A percentile compares a stretch with the other conserved stretches of the same genome.
Evolutionary conservation across 176 grass and related monocot genomes (phyloP).

Genomic region (Dactylis glomerata): DNA sequence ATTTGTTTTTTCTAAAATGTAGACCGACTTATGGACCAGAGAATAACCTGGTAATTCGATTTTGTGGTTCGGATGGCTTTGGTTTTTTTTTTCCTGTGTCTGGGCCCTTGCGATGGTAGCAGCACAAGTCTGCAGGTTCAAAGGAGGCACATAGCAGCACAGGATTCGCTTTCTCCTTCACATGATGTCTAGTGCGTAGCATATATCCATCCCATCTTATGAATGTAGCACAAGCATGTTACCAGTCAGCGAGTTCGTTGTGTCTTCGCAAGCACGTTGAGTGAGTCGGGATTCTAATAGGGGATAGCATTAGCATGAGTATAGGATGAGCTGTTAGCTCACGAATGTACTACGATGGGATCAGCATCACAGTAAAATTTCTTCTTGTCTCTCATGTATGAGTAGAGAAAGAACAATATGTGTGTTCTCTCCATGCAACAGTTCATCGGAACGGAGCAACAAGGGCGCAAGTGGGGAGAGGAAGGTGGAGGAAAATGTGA

Average conservation of each 20-base stretch:
- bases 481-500: not conserved
- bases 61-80: not conserved
- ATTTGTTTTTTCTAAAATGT: not conserved
- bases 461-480: not conserved
- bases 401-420: not conserved
- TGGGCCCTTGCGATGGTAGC: not conserved
- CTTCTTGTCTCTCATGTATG: not conserved
- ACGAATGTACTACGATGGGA: not conserved
- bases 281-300: not conserved
- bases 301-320: not conserved
- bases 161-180: not conserved
- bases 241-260: not conserved
- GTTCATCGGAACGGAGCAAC: not conserved
- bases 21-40: not conserved
- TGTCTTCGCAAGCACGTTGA: not conserved
- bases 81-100: not conserved
- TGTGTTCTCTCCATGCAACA: not conserved
- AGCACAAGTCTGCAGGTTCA: not conserved
- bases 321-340: not conserved
- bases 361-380: not conserved
- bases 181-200: not conserved
- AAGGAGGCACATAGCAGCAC: not conserved
- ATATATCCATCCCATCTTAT: not conserved
- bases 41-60: not conserved
- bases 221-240: not conserved